Percentiles rank a stretch among this genome's conserved stretches.
phyloP scores from a whole-genome alignment of 352 stramenopile species.

The Globisporangium solare region DNA sequence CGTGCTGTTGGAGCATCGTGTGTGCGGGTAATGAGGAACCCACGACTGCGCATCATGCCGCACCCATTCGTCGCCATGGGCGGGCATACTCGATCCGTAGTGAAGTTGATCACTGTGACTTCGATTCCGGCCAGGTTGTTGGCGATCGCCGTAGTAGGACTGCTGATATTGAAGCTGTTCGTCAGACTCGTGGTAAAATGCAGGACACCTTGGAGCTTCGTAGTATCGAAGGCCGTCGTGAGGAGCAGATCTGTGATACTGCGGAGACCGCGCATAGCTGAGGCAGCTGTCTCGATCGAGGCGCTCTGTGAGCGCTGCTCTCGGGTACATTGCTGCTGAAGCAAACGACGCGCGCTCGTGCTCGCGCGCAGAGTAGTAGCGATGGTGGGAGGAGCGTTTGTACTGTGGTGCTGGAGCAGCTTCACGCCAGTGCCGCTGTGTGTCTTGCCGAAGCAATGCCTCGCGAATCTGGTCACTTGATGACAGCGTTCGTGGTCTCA shows the following conservation, averaged over 20 bases:
- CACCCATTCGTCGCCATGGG: not conserved
- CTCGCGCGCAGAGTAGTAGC: conserved; percentile 36
- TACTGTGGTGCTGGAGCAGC: not conserved
- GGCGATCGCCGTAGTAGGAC: not conserved
- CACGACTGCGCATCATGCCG: not conserved
- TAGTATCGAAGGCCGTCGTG: conserved; percentile 3
- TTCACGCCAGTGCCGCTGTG: not conserved
- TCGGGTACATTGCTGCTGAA: not conserved
- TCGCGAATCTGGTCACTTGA: conserved; percentile 54
- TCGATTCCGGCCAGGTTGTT: not conserved
- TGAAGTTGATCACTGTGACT: conserved; percentile 13
- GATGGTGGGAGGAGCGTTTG: not conserved
- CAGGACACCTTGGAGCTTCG: not conserved
- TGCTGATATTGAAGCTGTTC: not conserved
- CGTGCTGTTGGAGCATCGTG: conserved; percentile 4
- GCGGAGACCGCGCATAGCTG: not conserved
- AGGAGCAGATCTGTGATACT: not conserved
- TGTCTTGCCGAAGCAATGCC: conserved; percentile 33
- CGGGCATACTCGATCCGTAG: not conserved
- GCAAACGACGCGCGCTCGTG: not conserved
- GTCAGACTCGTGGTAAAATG: not conserved
- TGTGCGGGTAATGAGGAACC: not conserved
- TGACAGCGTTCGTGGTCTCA: conserved; percentile 31
- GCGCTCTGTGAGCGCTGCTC: conserved; percentile 32
- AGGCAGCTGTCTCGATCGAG: conserved; percentile 20